Evolutionary conservation across 2,329 filamentous ascomycete genomes (phyloP), one percentile per base, ranked within the genome.

Genomic region (Hymenoscyphus scutula): DNA sequence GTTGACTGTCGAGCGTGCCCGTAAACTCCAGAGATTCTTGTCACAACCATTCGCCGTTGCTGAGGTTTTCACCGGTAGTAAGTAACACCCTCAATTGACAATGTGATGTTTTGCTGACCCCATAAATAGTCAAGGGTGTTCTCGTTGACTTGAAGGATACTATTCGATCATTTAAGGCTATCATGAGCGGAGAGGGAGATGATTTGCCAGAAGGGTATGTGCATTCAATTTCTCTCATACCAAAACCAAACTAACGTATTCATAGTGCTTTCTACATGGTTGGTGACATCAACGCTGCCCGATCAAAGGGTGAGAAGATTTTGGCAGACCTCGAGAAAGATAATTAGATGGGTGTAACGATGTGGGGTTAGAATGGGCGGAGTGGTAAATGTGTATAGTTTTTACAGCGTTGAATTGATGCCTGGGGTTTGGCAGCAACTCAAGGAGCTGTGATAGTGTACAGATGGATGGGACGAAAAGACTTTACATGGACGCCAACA

Each of bases 11-110:
- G 95, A 99, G 90, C 95, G 95, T 89, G 95, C 95, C 81, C 94
- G 95, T 86, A 98, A 98, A 88, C 89, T 99, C 79, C 95, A 99
- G 87, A 91, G 93, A 90, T 99, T 99, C 92, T 86, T 99, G 86
- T 91, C 87, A 81, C 95, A 99, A 87, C 95, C 95, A 78, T 99
- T 99, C 88, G 95, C 95, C 74, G 95, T 89, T 68, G 86, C 83
- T 71, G 83, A 88, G 77, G 86, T 93, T 76, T 93, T 93, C 88
- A 93, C 90, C 81, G 85, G 85, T 82, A 70, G 56, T 60, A 61
- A 45, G 63, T 61, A 51, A 15, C 56, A 51, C 89, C 81, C 68
- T 10, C n/a, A 17, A 15, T 19, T 32, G 8, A 29, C 13, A 19
- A 55, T 29, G 2, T 56, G 25, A 60, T 29, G 7, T 53, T 55